phyloP scores from a whole-genome alignment of 306 rosid genomes.

The Inga oerstediana region DNA sequence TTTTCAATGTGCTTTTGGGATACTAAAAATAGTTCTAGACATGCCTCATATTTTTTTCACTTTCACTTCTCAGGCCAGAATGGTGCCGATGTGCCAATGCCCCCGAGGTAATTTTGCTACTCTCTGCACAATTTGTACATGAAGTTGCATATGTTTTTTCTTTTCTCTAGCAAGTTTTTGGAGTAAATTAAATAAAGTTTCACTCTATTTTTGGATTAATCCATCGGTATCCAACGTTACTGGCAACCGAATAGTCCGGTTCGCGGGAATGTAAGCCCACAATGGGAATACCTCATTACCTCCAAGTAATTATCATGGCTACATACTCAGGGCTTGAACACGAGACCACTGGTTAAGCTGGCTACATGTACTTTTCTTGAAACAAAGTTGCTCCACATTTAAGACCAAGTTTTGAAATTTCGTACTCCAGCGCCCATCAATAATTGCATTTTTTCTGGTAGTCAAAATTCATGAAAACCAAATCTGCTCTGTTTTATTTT shows the following conservation, averaged over 20 bases:
- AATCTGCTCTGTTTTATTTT: too few relatives aligned
- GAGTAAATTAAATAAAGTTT: neutral
- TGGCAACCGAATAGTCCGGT: too few relatives aligned
- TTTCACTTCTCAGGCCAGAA: constrained; percentile 53
- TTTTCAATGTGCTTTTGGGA: constrained; percentile 17
- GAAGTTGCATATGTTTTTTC: constrained; percentile 18
- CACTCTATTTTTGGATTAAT: neutral
- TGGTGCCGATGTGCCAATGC: constrained; percentile 41
- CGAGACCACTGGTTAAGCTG: too few relatives aligned
- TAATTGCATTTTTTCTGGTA: neutral
- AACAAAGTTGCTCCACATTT: neutral
- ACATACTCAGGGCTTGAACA: too few relatives aligned
- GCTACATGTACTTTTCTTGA: neutral
- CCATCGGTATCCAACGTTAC: too few relatives aligned
- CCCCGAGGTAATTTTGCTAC: constrained; percentile 46
- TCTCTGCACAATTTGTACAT: neutral
- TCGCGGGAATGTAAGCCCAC: too few relatives aligned
- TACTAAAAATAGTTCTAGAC: neutral
- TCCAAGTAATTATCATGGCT: too few relatives aligned
- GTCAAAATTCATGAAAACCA: neutral
- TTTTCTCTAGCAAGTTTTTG: neutral
- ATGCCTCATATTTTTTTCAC: constrained; percentile 12
- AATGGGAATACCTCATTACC: too few relatives aligned
- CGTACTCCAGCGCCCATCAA: neutral
- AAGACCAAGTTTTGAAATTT: neutral